phyloP scores from a whole-genome alignment of 768 basidiomycete species.

The Harrya chromipes region DNA sequence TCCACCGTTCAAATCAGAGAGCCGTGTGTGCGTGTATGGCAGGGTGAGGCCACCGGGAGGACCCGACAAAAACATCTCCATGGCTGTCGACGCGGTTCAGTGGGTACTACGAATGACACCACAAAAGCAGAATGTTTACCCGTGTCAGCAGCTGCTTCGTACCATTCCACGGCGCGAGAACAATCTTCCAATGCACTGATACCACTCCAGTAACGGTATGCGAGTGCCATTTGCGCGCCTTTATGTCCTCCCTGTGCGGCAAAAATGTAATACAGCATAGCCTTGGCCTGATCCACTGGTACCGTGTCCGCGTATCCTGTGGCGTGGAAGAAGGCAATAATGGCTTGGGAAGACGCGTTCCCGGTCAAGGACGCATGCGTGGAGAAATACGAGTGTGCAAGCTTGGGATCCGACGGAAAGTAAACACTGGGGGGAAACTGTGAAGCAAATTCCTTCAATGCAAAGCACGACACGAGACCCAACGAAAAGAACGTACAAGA shows the following conservation, averaged over 20 bases:
- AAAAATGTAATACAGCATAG: constrained; percentile 92
- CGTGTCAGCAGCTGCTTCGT: constrained; percentile 85
- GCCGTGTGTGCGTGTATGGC: constrained; percentile 71
- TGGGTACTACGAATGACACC: not conserved
- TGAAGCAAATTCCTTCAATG: not conserved
- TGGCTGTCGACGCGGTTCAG: constrained; percentile 46
- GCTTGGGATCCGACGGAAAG: constrained; percentile 56
- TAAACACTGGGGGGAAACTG: constrained; percentile 75
- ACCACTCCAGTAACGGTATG: constrained; percentile 93
- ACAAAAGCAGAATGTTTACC: constrained; percentile 44
- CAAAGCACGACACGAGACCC: not conserved
- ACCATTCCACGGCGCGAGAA: constrained; percentile 80
- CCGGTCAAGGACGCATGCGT: constrained; percentile 68
- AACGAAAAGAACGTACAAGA: constrained; percentile 45
- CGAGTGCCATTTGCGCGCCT: constrained; percentile 89
- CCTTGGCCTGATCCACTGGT: constrained; percentile 70
- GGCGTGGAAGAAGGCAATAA: constrained; percentile 85
- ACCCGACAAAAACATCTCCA: constrained; percentile 75
- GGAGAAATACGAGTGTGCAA: constrained; percentile 62
- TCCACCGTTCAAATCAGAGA: constrained; percentile 90
- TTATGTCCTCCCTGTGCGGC: constrained; percentile 85
- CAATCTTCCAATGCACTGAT: constrained; percentile 91
- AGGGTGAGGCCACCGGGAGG: constrained; percentile 90
- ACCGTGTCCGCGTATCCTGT: constrained; percentile 73
- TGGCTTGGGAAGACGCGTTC: constrained; percentile 82